Evolutionary conservation across 768 basidiomycete genomes (phyloP).

Genomic region (Paxillus ammoniavirescens): DNA sequence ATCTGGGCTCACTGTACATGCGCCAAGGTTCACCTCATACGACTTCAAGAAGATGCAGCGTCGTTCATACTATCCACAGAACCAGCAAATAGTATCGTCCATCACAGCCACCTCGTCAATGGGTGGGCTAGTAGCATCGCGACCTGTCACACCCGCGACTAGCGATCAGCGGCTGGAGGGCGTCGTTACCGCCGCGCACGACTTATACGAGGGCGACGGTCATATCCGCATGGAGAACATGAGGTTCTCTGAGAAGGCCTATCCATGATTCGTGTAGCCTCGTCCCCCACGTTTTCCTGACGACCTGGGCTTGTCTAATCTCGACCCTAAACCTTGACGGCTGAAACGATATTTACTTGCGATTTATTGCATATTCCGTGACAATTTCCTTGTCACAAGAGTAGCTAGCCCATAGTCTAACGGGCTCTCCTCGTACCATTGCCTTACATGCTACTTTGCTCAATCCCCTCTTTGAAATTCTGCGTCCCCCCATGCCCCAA

Average conservation of each 20-base stretch:
- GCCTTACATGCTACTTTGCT: conserved; percentile 3
- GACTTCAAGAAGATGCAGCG: conserved; percentile 92
- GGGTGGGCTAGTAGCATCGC: conserved; percentile 65
- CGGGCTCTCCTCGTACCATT: conserved; percentile 9
- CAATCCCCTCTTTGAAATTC: not conserved
- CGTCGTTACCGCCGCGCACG: conserved; percentile 41
- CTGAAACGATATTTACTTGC: conserved; percentile 16
- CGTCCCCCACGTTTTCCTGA: not conserved
- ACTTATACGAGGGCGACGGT: conserved; percentile 41
- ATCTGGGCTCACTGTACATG: conserved; percentile 1
- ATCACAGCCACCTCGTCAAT: conserved; percentile 75
- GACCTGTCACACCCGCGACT: conserved; percentile 67
- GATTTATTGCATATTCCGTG: conserved; percentile 24
- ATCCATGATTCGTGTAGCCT: conserved; percentile 35
- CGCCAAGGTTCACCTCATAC: conserved; percentile 78
- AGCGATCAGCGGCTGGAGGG: conserved; percentile 43
- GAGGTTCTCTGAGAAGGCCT: conserved; percentile 48
- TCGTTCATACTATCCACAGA: conserved; percentile 87
- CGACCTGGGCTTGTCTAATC: not conserved
- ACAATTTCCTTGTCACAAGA: conserved; percentile 15
- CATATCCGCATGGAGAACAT: conserved; percentile 39
- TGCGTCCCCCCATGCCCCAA: conserved; percentile 9
- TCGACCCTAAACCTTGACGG: not conserved
- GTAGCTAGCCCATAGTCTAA: conserved; percentile 20
- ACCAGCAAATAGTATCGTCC: conserved; percentile 60